phyloP scores from a whole-genome alignment of 2,329 filamentous ascomycete species.

The Periconia macrospinosa region DNA sequence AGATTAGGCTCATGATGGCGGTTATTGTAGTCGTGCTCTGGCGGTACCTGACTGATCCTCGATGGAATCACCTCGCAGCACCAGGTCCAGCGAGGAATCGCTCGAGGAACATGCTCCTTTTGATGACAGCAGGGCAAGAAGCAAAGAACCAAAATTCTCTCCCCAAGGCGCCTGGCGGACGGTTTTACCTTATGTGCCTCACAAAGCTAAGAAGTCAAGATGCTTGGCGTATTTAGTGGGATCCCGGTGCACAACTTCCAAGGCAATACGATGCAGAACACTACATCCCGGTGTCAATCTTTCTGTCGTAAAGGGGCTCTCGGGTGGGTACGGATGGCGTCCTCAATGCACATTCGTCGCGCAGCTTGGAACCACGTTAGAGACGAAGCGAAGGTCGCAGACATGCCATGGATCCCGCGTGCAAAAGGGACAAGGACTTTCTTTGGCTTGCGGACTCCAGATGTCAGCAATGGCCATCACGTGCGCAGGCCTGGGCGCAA shows the following conservation, averaged over 20 bases:
- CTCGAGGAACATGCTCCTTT: background rate
- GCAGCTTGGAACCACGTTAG: background rate
- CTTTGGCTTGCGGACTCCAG: background rate
- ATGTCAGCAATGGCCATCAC: background rate
- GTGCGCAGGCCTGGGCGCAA: constrained; percentile 9
- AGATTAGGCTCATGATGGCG: constrained; percentile 17
- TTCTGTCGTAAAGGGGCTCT: background rate
- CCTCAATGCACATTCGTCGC: background rate
- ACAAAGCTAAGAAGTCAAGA: constrained; percentile 31
- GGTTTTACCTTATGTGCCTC: constrained; percentile 29
- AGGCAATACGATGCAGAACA: background rate
- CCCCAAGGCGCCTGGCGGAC: constrained; percentile 16
- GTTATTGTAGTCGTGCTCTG: background rate
- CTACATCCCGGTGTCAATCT: background rate
- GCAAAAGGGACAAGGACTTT: background rate
- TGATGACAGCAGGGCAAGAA: constrained; percentile 12
- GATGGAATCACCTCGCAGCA: constrained; percentile 1
- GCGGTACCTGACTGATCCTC: background rate
- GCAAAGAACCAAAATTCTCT: background rate
- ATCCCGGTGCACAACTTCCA: constrained; percentile 5
- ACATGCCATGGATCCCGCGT: background rate
- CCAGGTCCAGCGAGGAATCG: background rate
- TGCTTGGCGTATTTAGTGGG: constrained; percentile 27
- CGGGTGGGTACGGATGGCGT: background rate
- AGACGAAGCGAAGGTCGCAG: background rate